Conservation (phyloP, 306 rosid genomes). For the Rubus idaeus region DNA sequence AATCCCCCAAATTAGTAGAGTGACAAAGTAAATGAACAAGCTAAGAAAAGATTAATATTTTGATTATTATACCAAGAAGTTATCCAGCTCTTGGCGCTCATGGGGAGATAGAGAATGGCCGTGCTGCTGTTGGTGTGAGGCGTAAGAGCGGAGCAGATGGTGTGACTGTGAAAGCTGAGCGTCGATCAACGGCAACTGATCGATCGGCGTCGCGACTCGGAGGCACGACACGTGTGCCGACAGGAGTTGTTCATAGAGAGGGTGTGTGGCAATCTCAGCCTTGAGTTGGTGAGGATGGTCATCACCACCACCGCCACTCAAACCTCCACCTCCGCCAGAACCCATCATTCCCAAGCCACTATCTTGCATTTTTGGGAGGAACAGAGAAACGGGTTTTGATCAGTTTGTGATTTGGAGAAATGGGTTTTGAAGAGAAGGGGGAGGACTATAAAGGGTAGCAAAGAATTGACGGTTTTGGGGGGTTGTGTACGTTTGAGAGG, state of each 20-base stretch:
- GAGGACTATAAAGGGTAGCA: not conserved
- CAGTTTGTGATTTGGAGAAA: not conserved
- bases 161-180: conserved; percentile 91
- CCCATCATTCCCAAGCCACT: conserved; percentile 74
- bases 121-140: conserved; percentile 51
- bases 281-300: conserved; percentile 52
- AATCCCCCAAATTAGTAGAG: not conserved
- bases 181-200: conserved; percentile 85
- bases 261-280: conserved; percentile 90
- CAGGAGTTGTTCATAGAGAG: conserved; percentile 78
- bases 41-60: not conserved
- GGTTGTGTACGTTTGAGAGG: conserved; percentile 1
- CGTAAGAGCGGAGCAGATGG: conserved; percentile 70
- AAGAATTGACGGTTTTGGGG: not conserved
- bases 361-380: conserved; percentile 57
- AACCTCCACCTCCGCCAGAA: conserved; percentile 30
- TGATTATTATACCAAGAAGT: conserved; percentile 54
- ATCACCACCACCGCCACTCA: conserved; percentile 31
- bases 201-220: conserved; percentile 94
- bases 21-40: not conserved
- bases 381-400: not conserved
- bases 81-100: conserved; percentile 89
- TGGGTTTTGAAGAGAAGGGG: conserved; percentile 2
- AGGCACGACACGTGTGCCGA: conserved; percentile 87
- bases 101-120: conserved; percentile 66